These are phyloP conservation scores for Mycena citricolor DNA, from an alignment of 1,284 basidiomycete genomes.

Conservation along the genomic window DNA sequence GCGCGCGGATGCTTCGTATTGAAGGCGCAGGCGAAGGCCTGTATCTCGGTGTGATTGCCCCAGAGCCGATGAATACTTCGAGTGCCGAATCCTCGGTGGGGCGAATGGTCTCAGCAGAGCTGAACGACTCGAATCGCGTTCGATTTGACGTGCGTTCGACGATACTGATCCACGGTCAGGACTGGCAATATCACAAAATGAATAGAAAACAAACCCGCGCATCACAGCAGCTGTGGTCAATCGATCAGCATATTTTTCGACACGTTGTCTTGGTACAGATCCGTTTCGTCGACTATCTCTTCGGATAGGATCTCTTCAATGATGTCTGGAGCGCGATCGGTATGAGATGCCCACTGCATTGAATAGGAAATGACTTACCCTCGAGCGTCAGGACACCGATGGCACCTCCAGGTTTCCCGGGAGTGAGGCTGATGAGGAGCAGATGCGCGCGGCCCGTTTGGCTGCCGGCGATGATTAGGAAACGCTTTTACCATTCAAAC, in stretches of 20 bases:
- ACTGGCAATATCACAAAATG: not conserved
- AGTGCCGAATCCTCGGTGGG: too few species aligned
- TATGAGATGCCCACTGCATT: too few species aligned
- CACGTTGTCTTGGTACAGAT: conserved; percentile 83
- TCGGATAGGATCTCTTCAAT: conserved; percentile 88
- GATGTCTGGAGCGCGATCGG: conserved; percentile 51
- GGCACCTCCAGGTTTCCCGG: conserved; percentile 79
- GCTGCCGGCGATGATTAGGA: conserved; percentile 42
- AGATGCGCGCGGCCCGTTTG: conserved; percentile 95
- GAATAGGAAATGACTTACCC: conserved; percentile 73
- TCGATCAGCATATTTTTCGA: conserved; percentile 71
- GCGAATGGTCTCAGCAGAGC: too few species aligned
- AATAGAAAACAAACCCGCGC: conserved; percentile 57
- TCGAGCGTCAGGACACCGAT: conserved; percentile 82
- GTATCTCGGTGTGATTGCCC: too few species aligned
- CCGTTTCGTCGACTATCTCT: conserved; percentile 90
- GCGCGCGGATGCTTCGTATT: too few species aligned
- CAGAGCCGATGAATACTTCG: too few species aligned
- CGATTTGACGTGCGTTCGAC: too few species aligned
- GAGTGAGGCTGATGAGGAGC: conserved; percentile 81
- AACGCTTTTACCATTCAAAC: conserved; percentile 5
- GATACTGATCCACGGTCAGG: not conserved
- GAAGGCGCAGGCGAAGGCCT: too few species aligned
- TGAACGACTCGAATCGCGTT: too few species aligned
- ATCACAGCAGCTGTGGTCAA: conserved; percentile 75